Evolutionary conservation across 352 stramenopile genomes (phyloP).

Genomic region (Globisporangium nunn): DNA sequence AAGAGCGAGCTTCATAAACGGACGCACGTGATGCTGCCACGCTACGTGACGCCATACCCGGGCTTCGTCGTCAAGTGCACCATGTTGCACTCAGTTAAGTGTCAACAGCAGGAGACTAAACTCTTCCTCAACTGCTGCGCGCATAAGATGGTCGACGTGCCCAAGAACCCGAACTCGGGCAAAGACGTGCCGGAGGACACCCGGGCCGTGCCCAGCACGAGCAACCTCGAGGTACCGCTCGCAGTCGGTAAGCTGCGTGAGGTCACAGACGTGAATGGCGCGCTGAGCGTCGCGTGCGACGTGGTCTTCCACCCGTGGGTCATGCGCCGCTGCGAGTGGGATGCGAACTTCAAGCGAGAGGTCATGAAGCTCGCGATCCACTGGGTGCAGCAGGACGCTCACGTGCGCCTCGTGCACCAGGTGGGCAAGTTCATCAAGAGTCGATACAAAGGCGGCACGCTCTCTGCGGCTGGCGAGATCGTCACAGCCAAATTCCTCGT

Average conservation of each 20-base stretch:
- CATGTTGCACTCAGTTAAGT: constrained; percentile 48
- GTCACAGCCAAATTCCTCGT: constrained; percentile 78
- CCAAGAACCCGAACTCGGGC: constrained; percentile 69
- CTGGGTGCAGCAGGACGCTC: constrained; percentile 72
- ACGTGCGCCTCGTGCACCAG: constrained; percentile 26
- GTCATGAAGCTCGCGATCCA: constrained; percentile 68
- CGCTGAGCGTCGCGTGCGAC: constrained; percentile 45
- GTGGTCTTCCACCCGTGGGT: constrained; percentile 82
- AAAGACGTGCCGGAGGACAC: constrained; percentile 54
- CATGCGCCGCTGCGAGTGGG: constrained; percentile 58
- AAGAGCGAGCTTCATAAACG: neutral
- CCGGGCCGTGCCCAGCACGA: constrained; percentile 54
- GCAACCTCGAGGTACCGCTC: constrained; percentile 70
- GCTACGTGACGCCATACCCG: constrained; percentile 57
- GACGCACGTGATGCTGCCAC: constrained; percentile 11
- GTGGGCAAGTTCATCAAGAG: constrained; percentile 82
- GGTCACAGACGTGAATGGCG: constrained; percentile 35
- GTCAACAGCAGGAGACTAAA: constrained; percentile 54
- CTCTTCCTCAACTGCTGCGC: constrained; percentile 80
- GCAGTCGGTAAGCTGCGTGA: constrained; percentile 52
- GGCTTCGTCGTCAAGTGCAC: constrained; percentile 77
- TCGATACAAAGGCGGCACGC: constrained; percentile 62
- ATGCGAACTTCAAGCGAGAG: constrained; percentile 76
- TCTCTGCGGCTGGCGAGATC: constrained; percentile 26
- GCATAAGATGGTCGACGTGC: constrained; percentile 59